Evolutionary conservation across 2,329 filamentous ascomycete genomes (phyloP).

Genomic region (Penicillium hesseltinei): DNA sequence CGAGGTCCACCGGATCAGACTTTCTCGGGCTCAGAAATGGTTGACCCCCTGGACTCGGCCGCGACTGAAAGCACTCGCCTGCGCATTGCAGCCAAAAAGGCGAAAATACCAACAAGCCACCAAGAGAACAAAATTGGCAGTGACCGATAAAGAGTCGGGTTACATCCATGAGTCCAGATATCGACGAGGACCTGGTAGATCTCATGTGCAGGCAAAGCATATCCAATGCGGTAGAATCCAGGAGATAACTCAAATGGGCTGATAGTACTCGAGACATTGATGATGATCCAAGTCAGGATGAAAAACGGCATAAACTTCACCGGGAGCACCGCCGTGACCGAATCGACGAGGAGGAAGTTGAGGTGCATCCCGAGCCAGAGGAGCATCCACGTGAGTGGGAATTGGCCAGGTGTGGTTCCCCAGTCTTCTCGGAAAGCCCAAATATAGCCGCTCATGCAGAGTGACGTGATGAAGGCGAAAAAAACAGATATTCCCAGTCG

Average conservation of each 20-base stretch:
- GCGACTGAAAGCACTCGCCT: neutral
- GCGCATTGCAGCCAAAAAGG: neutral
- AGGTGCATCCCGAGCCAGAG: constrained; percentile 45
- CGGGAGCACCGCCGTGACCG: constrained; percentile 40
- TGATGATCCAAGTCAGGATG: constrained; percentile 44
- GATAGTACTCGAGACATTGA: constrained; percentile 43
- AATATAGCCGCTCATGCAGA: constrained; percentile 41
- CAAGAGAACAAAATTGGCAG: constrained; percentile 46
- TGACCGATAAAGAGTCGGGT: constrained; percentile 38
- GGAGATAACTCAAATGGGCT: constrained; percentile 44
- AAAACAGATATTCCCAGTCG: constrained; percentile 33
- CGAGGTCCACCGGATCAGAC: no score
- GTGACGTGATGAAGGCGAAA: constrained; percentile 40
- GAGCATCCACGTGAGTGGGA: constrained; percentile 43
- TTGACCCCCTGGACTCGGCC: neutral
- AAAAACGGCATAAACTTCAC: constrained; percentile 43
- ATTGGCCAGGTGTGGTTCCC: constrained; percentile 39
- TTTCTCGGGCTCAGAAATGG: no score
- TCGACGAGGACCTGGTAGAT: constrained; percentile 41
- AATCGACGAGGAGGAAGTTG: constrained; percentile 45
- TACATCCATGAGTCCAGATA: constrained; percentile 44
- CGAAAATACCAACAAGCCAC: constrained; percentile 26
- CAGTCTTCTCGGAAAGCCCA: constrained; percentile 47
- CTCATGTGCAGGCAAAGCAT: constrained; percentile 41
- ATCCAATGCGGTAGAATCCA: constrained; percentile 42